phyloP scores from a whole-genome alignment of 225 moss, liverwort and hornwort genomes.

The Pleurozium schreberi region DNA sequence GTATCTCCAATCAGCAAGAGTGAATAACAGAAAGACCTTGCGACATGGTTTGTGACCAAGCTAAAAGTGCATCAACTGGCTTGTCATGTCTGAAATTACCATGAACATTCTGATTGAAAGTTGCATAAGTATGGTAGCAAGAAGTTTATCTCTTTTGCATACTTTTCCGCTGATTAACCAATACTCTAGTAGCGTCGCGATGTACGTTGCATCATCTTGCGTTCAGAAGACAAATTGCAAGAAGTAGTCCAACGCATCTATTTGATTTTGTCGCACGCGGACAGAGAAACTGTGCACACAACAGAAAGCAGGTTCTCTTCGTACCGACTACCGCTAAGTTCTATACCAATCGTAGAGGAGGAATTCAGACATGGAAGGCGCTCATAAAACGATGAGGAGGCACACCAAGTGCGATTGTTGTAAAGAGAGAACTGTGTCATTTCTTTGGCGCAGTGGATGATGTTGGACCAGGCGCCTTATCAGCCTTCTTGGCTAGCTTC shows the following conservation, averaged over 20 bases:
- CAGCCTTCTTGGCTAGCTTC: conserved; percentile 57
- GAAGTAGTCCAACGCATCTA: neutral
- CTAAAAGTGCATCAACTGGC: neutral
- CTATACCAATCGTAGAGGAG: neutral
- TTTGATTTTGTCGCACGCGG: neutral
- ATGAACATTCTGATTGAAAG: neutral
- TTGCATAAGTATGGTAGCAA: neutral
- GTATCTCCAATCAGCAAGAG: neutral
- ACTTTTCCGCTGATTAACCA: neutral
- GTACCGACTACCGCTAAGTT: neutral
- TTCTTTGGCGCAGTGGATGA: conserved; percentile 21
- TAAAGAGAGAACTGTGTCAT: neutral
- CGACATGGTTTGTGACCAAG: neutral
- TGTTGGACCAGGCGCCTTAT: neutral
- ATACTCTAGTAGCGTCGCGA: neutral
- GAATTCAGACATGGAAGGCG: neutral
- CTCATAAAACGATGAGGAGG: neutral
- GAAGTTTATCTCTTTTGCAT: neutral
- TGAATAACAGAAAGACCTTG: neutral
- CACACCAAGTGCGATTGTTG: neutral
- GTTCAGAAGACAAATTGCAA: neutral
- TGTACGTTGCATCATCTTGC: neutral
- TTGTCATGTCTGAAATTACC: neutral
- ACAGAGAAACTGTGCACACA: neutral
- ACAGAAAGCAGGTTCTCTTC: neutral